Conservation (phyloP, 2,329 filamentous ascomycete genomes). For the Triangularia setosa region DNA sequence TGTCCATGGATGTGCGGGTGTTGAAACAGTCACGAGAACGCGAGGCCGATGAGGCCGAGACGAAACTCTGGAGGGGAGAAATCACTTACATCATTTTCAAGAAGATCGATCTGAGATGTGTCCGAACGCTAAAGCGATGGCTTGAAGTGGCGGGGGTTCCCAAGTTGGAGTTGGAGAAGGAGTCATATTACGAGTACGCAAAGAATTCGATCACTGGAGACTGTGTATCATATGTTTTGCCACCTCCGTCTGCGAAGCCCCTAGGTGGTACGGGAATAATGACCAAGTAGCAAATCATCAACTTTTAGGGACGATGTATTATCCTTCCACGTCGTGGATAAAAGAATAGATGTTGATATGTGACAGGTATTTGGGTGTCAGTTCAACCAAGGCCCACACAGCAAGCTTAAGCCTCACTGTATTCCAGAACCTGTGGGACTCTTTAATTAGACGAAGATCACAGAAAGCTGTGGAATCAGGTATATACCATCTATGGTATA, state of each 20-base stretch:
- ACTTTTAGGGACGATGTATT: too few relatives aligned
- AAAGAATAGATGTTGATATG: too few relatives aligned
- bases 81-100: background rate
- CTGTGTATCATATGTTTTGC: background rate
- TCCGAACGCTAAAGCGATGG: background rate
- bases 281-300: background rate
- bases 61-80: background rate
- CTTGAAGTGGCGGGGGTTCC: background rate
- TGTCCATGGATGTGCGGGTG: background rate
- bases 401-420: too few relatives aligned
- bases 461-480: too few relatives aligned
- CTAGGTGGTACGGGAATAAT: background rate
- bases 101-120: background rate
- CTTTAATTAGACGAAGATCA: too few relatives aligned
- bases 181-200: background rate
- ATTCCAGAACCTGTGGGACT: too few relatives aligned
- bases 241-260: background rate
- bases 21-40: background rate
- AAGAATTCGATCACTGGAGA: background rate
- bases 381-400: too few relatives aligned
- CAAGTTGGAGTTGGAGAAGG: background rate
- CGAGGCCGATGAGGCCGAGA: background rate
- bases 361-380: too few relatives aligned
- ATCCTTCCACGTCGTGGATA: too few relatives aligned
- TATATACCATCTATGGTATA: too few relatives aligned